Percentiles rank a stretch among this genome's conserved stretches.
Evolutionary conservation across 441 rosid species (phyloP).

Genomic region (Pelargonium cotyledonis): DNA sequence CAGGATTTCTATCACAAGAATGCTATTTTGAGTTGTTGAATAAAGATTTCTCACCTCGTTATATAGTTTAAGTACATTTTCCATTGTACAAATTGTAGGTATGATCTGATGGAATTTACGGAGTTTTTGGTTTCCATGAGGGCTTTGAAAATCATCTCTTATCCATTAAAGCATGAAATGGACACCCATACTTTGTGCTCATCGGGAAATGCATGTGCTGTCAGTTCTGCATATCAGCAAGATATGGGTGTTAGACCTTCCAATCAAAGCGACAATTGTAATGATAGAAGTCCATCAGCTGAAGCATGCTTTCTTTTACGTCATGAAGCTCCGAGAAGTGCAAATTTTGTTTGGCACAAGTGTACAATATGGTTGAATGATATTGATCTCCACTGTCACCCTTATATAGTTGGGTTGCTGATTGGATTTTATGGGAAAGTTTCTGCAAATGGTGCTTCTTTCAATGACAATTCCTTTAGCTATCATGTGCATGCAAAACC

Average conservation of each 20-base stretch:
- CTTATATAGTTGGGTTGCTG: constrained; percentile 53
- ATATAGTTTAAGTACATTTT: not conserved
- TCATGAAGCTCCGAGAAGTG: constrained; percentile 46
- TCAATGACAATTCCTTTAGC: constrained; percentile 25
- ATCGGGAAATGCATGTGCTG: constrained; percentile 39
- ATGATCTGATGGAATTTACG: constrained; percentile 42
- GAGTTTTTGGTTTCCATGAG: constrained; percentile 43
- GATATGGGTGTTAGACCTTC: constrained; percentile 25
- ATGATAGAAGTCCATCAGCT: constrained; percentile 22
- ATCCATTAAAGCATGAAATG: constrained; percentile 33
- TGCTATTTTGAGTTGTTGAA: constrained; percentile 2
- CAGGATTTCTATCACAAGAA: constrained; percentile 2
- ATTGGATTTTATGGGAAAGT: constrained; percentile 47
- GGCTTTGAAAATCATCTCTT: constrained; percentile 43
- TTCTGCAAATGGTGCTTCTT: constrained; percentile 33
- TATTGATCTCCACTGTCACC: constrained; percentile 82
- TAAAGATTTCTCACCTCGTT: not conserved
- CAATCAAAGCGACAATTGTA: constrained; percentile 23
- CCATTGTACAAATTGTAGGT: constrained; percentile 42
- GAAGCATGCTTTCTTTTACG: constrained; percentile 50
- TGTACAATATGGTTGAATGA: constrained; percentile 47
- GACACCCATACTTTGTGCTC: constrained; percentile 47
- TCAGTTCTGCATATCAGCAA: constrained; percentile 31
- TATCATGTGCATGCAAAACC: constrained; percentile 24
- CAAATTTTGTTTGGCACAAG: constrained; percentile 28